phyloP scores from a whole-genome alignment of 345 rosid genomes.

The Syzygium oleosum region DNA sequence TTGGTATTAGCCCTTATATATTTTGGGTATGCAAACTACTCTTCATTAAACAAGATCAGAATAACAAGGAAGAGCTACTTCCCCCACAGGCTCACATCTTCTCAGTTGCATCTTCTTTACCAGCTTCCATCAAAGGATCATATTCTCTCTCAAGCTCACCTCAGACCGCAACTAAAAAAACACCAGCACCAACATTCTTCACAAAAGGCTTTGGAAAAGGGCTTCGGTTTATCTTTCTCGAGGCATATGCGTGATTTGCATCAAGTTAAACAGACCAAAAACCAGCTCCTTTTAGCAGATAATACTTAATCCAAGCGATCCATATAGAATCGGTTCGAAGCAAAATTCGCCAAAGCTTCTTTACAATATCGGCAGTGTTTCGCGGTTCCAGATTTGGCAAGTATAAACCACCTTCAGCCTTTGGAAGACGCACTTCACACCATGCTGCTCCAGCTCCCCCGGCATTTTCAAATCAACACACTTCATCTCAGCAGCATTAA shows the following conservation, averaged over 20 bases:
- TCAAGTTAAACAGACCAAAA: background rate
- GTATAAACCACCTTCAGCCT: no score
- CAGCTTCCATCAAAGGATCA: background rate
- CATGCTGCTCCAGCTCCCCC: no score
- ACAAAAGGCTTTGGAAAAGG: background rate
- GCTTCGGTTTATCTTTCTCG: background rate
- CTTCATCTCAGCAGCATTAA: no score
- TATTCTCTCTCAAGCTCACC: background rate
- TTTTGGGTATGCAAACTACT: background rate
- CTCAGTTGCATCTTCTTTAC: background rate
- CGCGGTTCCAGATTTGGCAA: no score
- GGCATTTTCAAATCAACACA: no score
- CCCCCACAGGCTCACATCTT: background rate
- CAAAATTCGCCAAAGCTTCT: no score
- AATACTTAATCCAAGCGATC: background rate
- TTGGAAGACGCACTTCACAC: no score
- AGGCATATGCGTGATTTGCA: background rate
- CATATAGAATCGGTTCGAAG: no score
- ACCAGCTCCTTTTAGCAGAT: background rate
- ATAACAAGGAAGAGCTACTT: background rate
- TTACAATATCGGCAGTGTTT: no score
- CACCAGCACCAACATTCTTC: no score
- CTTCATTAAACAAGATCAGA: background rate
- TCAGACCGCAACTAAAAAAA: no score
- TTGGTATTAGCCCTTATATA: background rate